Conservation (phyloP, 2,329 filamentous ascomycete species). For the Paraconiothyrium brasiliense region DNA sequence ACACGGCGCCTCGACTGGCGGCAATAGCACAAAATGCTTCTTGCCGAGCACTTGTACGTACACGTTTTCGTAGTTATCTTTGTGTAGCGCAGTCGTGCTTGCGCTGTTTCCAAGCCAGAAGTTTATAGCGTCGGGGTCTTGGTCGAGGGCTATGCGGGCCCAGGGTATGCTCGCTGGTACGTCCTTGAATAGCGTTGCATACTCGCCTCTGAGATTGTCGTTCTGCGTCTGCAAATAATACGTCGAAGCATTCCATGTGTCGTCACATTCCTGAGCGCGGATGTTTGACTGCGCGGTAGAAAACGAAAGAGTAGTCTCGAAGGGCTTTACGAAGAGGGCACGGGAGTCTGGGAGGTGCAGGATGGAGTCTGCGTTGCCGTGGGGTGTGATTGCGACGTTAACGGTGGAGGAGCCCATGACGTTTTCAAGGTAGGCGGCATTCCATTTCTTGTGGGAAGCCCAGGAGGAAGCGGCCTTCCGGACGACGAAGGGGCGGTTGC, state of each 20-base stretch:
- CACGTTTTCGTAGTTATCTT: conserved; percentile 86
- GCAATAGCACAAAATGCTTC: conserved; percentile 79
- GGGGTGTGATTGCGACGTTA: conserved; percentile 80
- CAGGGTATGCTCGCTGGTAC: conserved; percentile 74
- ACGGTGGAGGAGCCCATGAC: conserved; percentile 67
- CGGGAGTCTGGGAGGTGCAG: conserved; percentile 64
- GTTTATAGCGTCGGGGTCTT: conserved; percentile 77
- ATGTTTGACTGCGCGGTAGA: conserved; percentile 69
- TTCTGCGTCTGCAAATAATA: conserved; percentile 83
- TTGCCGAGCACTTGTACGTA: conserved; percentile 78
- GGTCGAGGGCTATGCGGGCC: conserved; percentile 74
- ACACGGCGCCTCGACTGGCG: conserved; percentile 74
- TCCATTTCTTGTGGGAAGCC: conserved; percentile 72
- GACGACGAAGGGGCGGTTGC: conserved; percentile 79
- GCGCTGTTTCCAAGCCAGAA: conserved; percentile 80
- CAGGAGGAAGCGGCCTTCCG: conserved; percentile 70
- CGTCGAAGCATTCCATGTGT: conserved; percentile 20
- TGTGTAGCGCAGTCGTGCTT: conserved; percentile 77
- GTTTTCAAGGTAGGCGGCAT: conserved; percentile 65
- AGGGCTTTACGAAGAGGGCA: conserved; percentile 72
- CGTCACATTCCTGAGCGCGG: conserved; percentile 61
- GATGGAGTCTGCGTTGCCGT: conserved; percentile 69
- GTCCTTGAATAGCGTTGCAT: conserved; percentile 68
- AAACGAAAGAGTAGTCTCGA: conserved; percentile 73
- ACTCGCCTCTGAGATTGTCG: conserved; percentile 81